Percentiles rank a stretch among this genome's conserved stretches.
Conservation (phyloP, 2,329 filamentous ascomycete species). For the Penicillium sp. region DNA sequence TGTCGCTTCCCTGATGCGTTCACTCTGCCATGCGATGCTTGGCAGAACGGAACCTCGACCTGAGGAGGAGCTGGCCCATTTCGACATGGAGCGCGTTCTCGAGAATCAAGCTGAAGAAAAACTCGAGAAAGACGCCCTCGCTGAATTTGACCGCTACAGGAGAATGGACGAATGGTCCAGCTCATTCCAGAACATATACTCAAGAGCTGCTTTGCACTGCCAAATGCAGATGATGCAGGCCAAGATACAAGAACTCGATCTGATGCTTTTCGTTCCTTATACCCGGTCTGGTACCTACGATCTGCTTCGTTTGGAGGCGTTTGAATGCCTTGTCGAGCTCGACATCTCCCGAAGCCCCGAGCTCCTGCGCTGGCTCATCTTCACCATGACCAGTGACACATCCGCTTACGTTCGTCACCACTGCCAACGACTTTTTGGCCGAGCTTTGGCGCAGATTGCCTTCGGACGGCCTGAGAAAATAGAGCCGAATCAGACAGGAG, state of each 20-base stretch:
- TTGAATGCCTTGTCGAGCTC: constrained; percentile 56
- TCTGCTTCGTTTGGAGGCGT: constrained; percentile 59
- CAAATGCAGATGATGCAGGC: constrained; percentile 55
- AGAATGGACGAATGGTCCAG: constrained; percentile 66
- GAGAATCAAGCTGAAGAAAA: constrained; percentile 53
- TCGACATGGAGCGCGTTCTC: constrained; percentile 48
- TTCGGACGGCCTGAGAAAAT: constrained; percentile 50
- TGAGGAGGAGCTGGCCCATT: constrained; percentile 43
- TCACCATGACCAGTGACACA: constrained; percentile 55
- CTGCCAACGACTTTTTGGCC: constrained; percentile 53
- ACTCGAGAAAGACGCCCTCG: constrained; percentile 57
- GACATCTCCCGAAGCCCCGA: constrained; percentile 52
- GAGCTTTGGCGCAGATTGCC: constrained; percentile 57
- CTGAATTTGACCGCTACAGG: constrained; percentile 62
- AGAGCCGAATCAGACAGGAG: constrained; percentile 35
- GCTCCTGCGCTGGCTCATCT: constrained; percentile 57
- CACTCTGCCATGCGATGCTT: constrained; percentile 57
- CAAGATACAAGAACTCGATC: constrained; percentile 52
- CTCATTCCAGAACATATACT: constrained; percentile 64
- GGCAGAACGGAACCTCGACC: constrained; percentile 39
- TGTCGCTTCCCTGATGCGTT: constrained; percentile 72
- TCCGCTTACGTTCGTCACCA: constrained; percentile 58
- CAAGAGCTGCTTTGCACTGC: constrained; percentile 60
- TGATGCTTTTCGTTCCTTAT: constrained; percentile 61
- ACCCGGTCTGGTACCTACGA: constrained; percentile 60